Percentiles rank a stretch among this genome's conserved stretches.
phyloP scores from a whole-genome alignment of 306 rosid species.

The Aeschynomene evenia region DNA sequence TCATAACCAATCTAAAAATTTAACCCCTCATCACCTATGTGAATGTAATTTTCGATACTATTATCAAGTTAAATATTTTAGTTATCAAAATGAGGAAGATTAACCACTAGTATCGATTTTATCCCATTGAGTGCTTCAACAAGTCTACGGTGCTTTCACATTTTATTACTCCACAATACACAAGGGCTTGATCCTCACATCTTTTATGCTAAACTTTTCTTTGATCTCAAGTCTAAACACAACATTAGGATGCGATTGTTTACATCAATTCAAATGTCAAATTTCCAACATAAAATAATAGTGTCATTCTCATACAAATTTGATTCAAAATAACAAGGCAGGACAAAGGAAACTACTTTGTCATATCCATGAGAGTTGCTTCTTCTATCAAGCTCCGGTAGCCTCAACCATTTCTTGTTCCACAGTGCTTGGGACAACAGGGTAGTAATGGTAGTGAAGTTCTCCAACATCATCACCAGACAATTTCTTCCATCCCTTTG shows the following conservation, averaged over 20 bases:
- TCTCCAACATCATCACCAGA: conserved; percentile 94
- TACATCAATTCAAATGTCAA: conserved; percentile 17
- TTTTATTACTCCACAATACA: conserved; percentile 1
- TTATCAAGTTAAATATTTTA: neutral
- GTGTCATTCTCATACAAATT: conserved; percentile 27
- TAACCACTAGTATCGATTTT: neutral
- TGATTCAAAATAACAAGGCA: conserved; percentile 20
- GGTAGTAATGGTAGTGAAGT: conserved; percentile 74
- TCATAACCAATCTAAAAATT: neutral
- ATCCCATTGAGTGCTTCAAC: neutral
- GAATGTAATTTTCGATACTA: neutral
- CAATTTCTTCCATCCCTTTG: conserved; percentile 83
- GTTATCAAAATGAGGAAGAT: neutral
- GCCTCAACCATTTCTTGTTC: conserved; percentile 97
- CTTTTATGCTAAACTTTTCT: conserved; percentile 7
- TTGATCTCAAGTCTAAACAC: conserved; percentile 11
- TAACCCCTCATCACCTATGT: neutral
- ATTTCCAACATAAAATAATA: conserved; percentile 12
- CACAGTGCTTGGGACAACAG: conserved; percentile 64
- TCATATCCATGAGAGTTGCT: conserved; percentile 3
- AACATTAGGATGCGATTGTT: conserved; percentile 5
- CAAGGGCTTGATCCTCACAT: neutral
- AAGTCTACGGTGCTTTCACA: neutral
- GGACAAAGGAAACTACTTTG: conserved; percentile 1
- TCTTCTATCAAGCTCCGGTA: conserved; percentile 42